phyloP scores from a whole-genome alignment of 352 stramenopile genomes.

The Globisporangium irregulare region DNA sequence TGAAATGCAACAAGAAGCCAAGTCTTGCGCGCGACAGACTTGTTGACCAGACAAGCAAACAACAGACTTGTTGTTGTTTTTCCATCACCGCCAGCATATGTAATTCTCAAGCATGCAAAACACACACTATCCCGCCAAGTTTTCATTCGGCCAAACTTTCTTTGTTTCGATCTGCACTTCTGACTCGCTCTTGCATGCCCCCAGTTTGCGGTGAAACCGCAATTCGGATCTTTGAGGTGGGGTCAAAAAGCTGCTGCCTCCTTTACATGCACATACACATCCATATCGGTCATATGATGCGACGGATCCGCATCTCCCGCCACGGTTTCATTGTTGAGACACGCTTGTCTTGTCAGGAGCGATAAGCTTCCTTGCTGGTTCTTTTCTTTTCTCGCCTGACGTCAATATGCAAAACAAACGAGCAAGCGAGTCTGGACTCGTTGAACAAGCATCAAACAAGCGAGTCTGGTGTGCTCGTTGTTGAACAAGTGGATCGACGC shows the following conservation, averaged over 20 bases:
- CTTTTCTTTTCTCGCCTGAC: background rate
- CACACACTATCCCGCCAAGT: slow-evolving; percentile 6
- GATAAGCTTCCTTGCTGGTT: background rate
- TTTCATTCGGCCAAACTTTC: slow-evolving; percentile 2
- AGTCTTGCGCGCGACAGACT: background rate
- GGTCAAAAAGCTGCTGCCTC: background rate
- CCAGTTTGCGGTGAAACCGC: background rate
- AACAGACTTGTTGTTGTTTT: background rate
- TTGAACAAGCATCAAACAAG: background rate
- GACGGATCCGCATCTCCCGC: background rate
- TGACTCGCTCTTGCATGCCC: background rate
- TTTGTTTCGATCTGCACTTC: slow-evolving; percentile 4
- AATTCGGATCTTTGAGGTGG: background rate
- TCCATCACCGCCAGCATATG: background rate
- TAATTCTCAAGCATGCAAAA: background rate
- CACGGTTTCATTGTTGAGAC: slow-evolving; percentile 11
- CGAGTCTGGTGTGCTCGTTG: background rate
- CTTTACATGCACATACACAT: background rate
- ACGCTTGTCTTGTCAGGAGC: background rate
- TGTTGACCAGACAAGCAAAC: background rate
- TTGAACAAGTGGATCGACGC: background rate
- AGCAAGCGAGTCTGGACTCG: background rate
- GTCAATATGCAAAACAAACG: background rate
- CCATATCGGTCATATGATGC: background rate
- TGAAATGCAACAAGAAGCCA: background rate